A percentile compares a stretch with the other conserved stretches of the same genome.
These are phyloP conservation scores for Ascobolus immersus DNA, from an alignment of 495 filamentous ascomycete genomes.

Conservation along the genomic window DNA sequence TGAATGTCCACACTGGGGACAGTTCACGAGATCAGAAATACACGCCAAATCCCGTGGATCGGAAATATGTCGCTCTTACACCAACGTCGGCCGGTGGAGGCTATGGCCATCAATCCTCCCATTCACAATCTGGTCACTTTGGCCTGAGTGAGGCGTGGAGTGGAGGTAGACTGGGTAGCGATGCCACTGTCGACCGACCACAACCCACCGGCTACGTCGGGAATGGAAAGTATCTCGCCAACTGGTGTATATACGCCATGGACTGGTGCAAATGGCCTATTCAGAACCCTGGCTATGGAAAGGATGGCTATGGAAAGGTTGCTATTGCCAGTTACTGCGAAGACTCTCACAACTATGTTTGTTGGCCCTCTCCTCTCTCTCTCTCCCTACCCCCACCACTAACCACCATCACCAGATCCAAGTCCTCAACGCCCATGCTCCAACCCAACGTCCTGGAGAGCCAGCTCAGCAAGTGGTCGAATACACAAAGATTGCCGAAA, in stretches of 20 bases:
- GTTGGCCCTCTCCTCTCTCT: constrained; percentile 9
- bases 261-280: constrained; percentile 99
- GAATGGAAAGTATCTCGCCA: constrained; percentile 77
- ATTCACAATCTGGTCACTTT: too few species aligned
- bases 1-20: too few species aligned
- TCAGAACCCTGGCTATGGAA: constrained; percentile 27
- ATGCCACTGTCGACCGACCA: too few species aligned
- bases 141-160: too few species aligned
- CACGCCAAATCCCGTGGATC: too few species aligned
- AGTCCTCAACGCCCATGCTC: constrained; percentile 33
- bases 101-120: too few species aligned
- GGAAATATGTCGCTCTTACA: too few species aligned
- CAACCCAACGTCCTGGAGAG: constrained; percentile 49
- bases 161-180: too few species aligned
- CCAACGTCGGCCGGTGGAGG: too few species aligned
- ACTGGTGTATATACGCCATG: constrained; percentile 84
- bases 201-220: too few species aligned
- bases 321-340: constrained; percentile 90
- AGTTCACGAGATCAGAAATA: too few species aligned
- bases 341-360: constrained; percentile 90
- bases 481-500: constrained; percentile 86
- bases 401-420: constrained; percentile 71
- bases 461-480: constrained; percentile 53
- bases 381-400: neutral
- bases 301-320: constrained; percentile 54